A percentile compares a stretch with the other conserved stretches of the same genome.
These are phyloP conservation scores for Mucor plumbeus DNA, from an alignment of 371 early-diverging fungal species.

Conservation along the genomic window DNA sequence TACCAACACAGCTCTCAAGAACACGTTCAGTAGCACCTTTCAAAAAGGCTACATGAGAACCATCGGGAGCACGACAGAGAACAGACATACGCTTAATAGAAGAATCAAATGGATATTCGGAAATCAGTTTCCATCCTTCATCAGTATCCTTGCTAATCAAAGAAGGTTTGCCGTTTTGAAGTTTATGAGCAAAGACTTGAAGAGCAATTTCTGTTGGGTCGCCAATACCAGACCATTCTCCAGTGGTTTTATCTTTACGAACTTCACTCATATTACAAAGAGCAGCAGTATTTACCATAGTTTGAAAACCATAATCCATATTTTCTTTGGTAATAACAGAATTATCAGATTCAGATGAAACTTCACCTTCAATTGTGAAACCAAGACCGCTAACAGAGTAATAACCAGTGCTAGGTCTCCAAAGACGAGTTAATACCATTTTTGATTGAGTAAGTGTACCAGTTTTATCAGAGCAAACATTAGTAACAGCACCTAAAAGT, in stretches of 20 bases:
- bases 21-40: slow-evolving; percentile 85
- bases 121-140: slow-evolving; percentile 64
- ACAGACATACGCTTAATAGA: slow-evolving; percentile 93
- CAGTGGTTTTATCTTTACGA: slow-evolving; percentile 59
- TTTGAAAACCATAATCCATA: slow-evolving; percentile 41
- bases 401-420: slow-evolving; percentile 71
- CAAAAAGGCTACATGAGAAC: slow-evolving; percentile 54
- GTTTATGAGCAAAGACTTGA: slow-evolving; percentile 78
- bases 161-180: slow-evolving; percentile 68
- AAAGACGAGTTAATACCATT: slow-evolving; percentile 80
- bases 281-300: slow-evolving; percentile 58
- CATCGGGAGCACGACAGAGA: slow-evolving; percentile 65
- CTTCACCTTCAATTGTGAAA: slow-evolving; percentile 45
- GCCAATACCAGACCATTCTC: slow-evolving; percentile 77
- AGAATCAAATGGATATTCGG: slow-evolving; percentile 86
- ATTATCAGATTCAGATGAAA: slow-evolving; percentile 28
- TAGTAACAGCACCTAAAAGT: slow-evolving; percentile 88
- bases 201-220: slow-evolving; percentile 86
- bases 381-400: slow-evolving; percentile 69
- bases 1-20: slow-evolving; percentile 60
- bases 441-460: slow-evolving; percentile 95
- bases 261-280: slow-evolving; percentile 80
- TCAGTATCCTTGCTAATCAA: slow-evolving; percentile 42
- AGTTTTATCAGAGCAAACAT: slow-evolving; percentile 96
- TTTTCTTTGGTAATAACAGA: slow-evolving; percentile 32